phyloP scores from a whole-genome alignment of 2,329 filamentous ascomycete genomes.

The Fusarium buxicola region DNA sequence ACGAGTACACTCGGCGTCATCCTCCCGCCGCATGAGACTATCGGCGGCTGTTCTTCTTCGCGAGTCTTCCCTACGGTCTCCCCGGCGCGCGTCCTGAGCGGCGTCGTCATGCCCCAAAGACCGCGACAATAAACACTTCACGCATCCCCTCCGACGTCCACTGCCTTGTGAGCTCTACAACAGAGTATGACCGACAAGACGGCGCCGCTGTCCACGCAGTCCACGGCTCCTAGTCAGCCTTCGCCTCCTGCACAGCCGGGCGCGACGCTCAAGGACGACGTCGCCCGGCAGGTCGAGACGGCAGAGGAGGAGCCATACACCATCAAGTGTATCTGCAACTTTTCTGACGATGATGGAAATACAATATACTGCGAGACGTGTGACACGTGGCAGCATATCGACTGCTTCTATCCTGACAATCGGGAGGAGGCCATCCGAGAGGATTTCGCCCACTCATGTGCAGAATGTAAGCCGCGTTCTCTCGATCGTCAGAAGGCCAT shows the following conservation, averaged over 20 bases:
- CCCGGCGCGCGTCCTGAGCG: conserved; percentile 57
- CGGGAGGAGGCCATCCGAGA: conserved; percentile 77
- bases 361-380: conserved; percentile 97
- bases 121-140: conserved; percentile 61
- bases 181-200: conserved; percentile 74
- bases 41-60: conserved; percentile 30
- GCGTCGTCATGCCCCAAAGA: conserved; percentile 71
- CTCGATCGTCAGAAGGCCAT: conserved; percentile 81
- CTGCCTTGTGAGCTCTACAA: conserved; percentile 56
- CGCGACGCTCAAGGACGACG: conserved; percentile 54
- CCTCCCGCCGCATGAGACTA: conserved; percentile 41
- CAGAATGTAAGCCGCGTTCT: conserved; percentile 83
- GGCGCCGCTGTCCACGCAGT: conserved; percentile 64
- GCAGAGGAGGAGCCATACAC: conserved; percentile 85
- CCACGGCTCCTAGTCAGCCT: conserved; percentile 66
- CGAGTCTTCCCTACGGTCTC: conserved; percentile 36
- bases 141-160: conserved; percentile 53
- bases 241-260: conserved; percentile 52
- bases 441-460: conserved; percentile 84
- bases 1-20: conserved; percentile 7
- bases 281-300: conserved; percentile 61
- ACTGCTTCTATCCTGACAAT: conserved; percentile 89
- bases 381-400: conserved; percentile 98
- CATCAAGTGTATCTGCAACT: conserved; percentile 98
- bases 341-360: conserved; percentile 93